Percentiles rank a stretch among this genome's conserved stretches.
phyloP scores from a whole-genome alignment of 495 filamentous ascomycete species.

The Darksidea phi region DNA sequence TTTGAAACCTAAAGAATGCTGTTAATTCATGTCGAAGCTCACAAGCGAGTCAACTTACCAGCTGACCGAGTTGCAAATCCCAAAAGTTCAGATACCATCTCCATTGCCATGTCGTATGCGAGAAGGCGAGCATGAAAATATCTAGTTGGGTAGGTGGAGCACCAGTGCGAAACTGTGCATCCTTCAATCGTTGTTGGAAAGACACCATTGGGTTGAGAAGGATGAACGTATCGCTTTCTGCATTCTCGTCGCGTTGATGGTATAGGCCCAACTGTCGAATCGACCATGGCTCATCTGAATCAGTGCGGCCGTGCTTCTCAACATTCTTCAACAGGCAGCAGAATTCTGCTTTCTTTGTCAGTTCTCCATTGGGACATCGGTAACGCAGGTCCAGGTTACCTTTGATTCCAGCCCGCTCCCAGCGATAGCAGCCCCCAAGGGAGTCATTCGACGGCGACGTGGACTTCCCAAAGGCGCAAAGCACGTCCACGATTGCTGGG shows the following conservation, averaged over 20 bases:
- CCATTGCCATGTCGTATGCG: constrained; percentile 16
- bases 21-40: not conserved
- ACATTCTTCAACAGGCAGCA: constrained; percentile 23
- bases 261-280: constrained; percentile 23
- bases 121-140: constrained; percentile 14
- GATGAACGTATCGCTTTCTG: constrained; percentile 12
- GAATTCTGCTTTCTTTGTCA: not conserved
- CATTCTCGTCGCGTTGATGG: constrained; percentile 3
- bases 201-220: constrained; percentile 18
- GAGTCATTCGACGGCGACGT: constrained; percentile 17
- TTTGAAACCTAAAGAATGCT: constrained; percentile 8
- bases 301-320: constrained; percentile 19
- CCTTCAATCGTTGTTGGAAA: constrained; percentile 18
- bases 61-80: constrained; percentile 5
- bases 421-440: constrained; percentile 11
- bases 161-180: not conserved
- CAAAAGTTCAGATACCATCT: constrained; percentile 18
- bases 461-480: constrained; percentile 19
- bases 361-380: not conserved
- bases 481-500: constrained; percentile 13
- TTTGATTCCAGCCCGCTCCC: not conserved
- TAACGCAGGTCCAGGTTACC: not conserved
- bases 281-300: constrained; percentile 19
- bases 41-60: not conserved
- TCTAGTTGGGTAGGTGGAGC: not conserved